Base-by-base conservation (phyloP, 202 grass and related monocot species). In the Zizania palustris region DNA sequence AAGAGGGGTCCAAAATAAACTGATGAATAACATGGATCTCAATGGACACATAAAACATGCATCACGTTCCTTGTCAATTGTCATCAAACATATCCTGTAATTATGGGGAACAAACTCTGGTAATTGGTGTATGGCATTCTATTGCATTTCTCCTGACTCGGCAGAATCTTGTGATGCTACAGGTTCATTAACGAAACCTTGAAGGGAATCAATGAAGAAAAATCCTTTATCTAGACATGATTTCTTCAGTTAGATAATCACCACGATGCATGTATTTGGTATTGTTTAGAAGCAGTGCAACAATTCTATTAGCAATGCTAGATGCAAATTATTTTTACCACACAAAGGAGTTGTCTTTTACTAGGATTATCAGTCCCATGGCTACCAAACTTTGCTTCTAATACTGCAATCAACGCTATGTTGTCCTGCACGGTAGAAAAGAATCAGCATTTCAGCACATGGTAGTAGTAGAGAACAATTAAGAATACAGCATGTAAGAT, bases 311-410 rank as follows among this genome's bases (percentile, higher is more conserved):
- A 64, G 16, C 10, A 28, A 44, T 61, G 44, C 61, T 42, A 82
- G 11, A 4, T 0, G 7, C 15, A 56, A 67, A 68, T 8, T 51
- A 53, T 70, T 63, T 77, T 83, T 74, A 96, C 93, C 73, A 97
- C 93, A 69, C 90, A 97, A 33, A 97, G 89, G 56, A 97, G 93
- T 46, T 92, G 90, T 45, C 87, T 92, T 85, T 92, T 97, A 46
- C 90, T 85, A 84, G 87, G 85, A 84, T 92, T 97, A 76, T 97
- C 93, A 84, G 82, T 53, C 11, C 80, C 87, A 60, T 83, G 80
- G 55, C 83, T 91, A 84, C 82, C 53, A 45, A 97, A 88, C 79
- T 97, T 92, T 72, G 90, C 79, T 80, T 97, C 93, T 64, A 92
- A 72, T 84, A 97, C 93, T 77, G 88, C 90, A 77, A 97, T 92